A percentile compares a stretch with the other conserved stretches of the same genome.
These are phyloP conservation scores for Eugenia klotzschiana DNA, from an alignment of 441 rosid species.

Conservation along the genomic window DNA sequence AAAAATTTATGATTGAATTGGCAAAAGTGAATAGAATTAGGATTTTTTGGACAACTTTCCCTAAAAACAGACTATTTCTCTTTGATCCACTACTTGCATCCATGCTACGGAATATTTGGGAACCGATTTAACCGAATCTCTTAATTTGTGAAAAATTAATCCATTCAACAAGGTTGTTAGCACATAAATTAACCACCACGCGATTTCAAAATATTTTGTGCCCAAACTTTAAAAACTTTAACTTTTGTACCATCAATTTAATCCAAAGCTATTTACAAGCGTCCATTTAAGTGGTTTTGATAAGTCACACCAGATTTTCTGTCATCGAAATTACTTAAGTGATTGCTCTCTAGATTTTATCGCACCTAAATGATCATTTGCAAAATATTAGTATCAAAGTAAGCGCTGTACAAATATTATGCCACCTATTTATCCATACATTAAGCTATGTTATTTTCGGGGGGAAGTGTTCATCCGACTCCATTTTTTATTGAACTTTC, in stretches of 20 bases:
- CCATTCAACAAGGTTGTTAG: too few species aligned
- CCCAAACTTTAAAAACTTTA: background rate
- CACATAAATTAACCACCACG: too few species aligned
- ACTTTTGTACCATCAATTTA: too few species aligned
- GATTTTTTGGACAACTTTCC: too few species aligned
- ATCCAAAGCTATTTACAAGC: too few species aligned
- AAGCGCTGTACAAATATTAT: too few species aligned
- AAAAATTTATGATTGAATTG: too few species aligned
- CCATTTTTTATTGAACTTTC: background rate
- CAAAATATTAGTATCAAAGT: background rate
- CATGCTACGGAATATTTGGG: background rate
- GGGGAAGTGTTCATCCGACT: background rate
- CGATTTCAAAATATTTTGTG: background rate
- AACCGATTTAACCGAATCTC: background rate
- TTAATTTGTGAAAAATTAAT: background rate
- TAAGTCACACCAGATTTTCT: background rate
- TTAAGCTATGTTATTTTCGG: too few species aligned
- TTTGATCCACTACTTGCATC: background rate
- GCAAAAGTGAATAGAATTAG: too few species aligned
- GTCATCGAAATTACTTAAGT: too few species aligned
- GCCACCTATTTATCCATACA: too few species aligned
- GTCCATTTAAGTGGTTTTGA: too few species aligned
- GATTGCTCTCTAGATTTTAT: background rate
- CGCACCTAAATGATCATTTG: background rate
- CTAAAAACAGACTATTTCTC: background rate